Base-by-base conservation (phyloP, 768 basidiomycete genomes). In the Auricularia heimuer region DNA sequence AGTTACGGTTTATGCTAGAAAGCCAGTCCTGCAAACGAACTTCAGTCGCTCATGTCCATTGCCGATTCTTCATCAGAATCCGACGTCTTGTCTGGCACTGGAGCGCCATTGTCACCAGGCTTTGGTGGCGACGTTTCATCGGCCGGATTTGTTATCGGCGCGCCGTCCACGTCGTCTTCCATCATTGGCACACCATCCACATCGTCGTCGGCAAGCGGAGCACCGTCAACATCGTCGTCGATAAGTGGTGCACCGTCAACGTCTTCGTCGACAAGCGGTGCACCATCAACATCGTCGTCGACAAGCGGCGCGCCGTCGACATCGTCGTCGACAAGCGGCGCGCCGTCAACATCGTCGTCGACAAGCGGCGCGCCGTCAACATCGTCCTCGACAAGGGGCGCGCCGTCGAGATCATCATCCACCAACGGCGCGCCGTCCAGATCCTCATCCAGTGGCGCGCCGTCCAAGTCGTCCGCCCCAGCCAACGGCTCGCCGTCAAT, bases 401-500 rank as follows among this genome's bases (percentile, higher is more conserved):
- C 75, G 3, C 75, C 76, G 66, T 77, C 78, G 4, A 76, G 62
- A 62, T 71, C 70, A 51, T 76, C 73, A 21, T 66, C 65, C 56
- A 75, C 66, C 12, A 42, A n/a, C 14, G 39, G 44, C 14, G 62
- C 39, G n/a, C 62, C 44, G 44, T 47, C 61, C 18, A 63, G 36
- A 34, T 58, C 64, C 36, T 65, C 64, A 18, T 29, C 47, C 35
- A 67, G 61, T 33, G 69, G 54, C 18, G 44, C 64, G 37, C 61
- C 67, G 45, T 68, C 65, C 10, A 64, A 12, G 56, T 66, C 73
- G 65, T 77, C 77, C 63, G 29, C 29, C 29, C 29, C 29, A 29
- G 79, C 79, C 63, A 82, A 72, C 2, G 80, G 78, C 44, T 75
- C 78, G 0, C 80, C 82, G 62, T 75, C 75, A 3, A 76, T 60